These are phyloP conservation scores for Hibiscus trionum DNA, from an alignment of 345 rosid genomes.

Conservation along the genomic window DNA sequence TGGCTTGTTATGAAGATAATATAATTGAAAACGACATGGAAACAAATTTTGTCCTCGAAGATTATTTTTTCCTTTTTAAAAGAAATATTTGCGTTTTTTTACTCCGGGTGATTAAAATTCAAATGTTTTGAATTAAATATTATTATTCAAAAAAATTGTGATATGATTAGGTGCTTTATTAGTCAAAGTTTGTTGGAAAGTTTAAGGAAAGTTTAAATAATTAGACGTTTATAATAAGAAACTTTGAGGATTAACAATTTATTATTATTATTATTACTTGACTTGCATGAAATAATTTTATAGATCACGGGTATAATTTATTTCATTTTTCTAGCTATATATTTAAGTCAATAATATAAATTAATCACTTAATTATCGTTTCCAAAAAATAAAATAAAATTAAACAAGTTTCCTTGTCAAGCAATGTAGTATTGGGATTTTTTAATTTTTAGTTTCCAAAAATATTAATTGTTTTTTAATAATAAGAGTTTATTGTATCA, in stretches of 20 bases:
- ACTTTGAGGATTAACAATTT: neutral
- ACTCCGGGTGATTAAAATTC: neutral
- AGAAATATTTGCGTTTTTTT: neutral
- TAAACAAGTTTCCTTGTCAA: too few relatives aligned
- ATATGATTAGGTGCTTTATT: neutral
- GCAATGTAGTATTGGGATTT: too few relatives aligned
- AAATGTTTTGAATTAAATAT: neutral
- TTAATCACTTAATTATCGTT: too few relatives aligned
- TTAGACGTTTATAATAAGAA: neutral
- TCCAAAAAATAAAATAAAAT: too few relatives aligned
- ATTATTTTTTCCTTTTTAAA: neutral
- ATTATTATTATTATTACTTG: neutral
- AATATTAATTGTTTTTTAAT: too few relatives aligned
- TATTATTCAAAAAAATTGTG: neutral
- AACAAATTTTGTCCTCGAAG: slow-evolving; percentile 2
- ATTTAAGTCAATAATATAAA: too few relatives aligned
- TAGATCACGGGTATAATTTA: neutral
- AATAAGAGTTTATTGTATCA: too few relatives aligned
- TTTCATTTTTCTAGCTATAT: neutral
- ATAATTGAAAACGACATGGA: neutral
- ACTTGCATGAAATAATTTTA: neutral
- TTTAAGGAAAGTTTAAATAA: neutral
- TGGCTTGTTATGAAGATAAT: slow-evolving; percentile 1
- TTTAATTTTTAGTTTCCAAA: too few relatives aligned
- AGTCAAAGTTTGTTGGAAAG: slow-evolving; percentile 3